These are phyloP conservation scores for Colletotrichum incanum DNA, from an alignment of 2,329 filamentous ascomycete species.

Conservation along the genomic window DNA sequence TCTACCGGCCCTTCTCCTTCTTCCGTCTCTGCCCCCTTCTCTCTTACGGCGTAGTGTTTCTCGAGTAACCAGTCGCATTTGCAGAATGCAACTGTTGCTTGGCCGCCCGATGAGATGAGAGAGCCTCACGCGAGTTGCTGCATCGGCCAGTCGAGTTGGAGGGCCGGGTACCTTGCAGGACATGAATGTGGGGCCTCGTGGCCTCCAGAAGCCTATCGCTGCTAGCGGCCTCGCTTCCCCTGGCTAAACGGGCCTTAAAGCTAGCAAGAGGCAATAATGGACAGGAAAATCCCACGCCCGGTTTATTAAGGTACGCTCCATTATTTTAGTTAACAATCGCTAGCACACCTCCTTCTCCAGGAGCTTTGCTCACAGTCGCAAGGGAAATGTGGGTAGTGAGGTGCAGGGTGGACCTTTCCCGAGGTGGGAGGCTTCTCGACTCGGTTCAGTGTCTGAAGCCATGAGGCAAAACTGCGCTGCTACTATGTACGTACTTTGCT, in stretches of 20 bases:
- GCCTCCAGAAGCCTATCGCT: constrained; percentile 40
- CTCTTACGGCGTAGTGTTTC: background rate
- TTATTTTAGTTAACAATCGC: background rate
- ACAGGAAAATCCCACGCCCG: constrained; percentile 11
- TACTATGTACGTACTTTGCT: background rate
- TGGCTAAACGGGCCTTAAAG: constrained; percentile 21
- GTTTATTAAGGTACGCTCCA: constrained; percentile 7
- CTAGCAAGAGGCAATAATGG: constrained; percentile 6
- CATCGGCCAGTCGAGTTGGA: constrained; percentile 23
- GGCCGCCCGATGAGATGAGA: background rate
- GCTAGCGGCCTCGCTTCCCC: constrained; percentile 34
- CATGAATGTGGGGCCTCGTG: constrained; percentile 29
- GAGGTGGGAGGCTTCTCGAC: constrained; percentile 5
- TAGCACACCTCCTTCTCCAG: background rate
- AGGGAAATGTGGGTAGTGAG: background rate
- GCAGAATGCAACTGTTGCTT: background rate
- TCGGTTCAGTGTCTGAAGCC: background rate
- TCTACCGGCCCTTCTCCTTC: background rate
- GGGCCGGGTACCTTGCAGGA: constrained; percentile 43
- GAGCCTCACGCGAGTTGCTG: background rate
- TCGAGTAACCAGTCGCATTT: constrained; percentile 10
- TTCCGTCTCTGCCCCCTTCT: background rate
- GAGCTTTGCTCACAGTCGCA: background rate
- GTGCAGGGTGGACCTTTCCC: constrained; percentile 2
- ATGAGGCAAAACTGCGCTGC: background rate